These are phyloP conservation scores for Trichoderma simmonsii DNA, from an alignment of 2,329 filamentous ascomycete genomes.

Conservation along the genomic window DNA sequence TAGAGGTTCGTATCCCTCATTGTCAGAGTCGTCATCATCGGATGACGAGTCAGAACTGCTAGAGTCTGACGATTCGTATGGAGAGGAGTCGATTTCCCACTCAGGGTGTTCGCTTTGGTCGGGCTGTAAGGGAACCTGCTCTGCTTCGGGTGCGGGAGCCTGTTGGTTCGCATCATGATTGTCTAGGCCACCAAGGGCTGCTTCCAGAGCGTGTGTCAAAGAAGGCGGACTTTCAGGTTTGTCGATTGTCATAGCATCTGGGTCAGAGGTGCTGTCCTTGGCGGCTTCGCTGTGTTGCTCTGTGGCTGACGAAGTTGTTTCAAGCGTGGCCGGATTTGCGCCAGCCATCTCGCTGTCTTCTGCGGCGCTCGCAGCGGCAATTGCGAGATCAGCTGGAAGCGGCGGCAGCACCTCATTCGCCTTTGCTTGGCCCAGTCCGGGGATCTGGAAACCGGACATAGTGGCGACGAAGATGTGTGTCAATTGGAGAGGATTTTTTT, in stretches of 20 bases:
- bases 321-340: not conserved
- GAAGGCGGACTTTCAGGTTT: conserved; percentile 36
- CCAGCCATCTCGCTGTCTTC: conserved; percentile 25
- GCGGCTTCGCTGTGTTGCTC: conserved; percentile 8
- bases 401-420: conserved; percentile 42
- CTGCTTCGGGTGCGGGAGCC: conserved; percentile 11
- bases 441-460: conserved; percentile 45
- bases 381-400: conserved; percentile 32
- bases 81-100: conserved; percentile 80
- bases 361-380: conserved; percentile 29
- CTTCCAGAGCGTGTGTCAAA: conserved; percentile 43
- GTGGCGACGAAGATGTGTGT: not conserved
- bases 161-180: conserved; percentile 9
- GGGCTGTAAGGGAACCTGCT: conserved; percentile 28
- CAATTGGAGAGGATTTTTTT: not conserved
- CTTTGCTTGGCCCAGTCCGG: conserved; percentile 42
- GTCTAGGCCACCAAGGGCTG: conserved; percentile 40
- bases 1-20: conserved; percentile 68
- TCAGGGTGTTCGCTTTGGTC: conserved; percentile 58
- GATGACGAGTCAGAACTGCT: conserved; percentile 58
- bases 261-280: not conserved
- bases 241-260: conserved; percentile 39
- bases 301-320: conserved; percentile 15
- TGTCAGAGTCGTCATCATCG: conserved; percentile 49
- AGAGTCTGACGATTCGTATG: conserved; percentile 64